Evolutionary conservation across 805 yeast genomes (phyloP), one percentile per base, ranked within the genome.

Genomic region (Candida sakaeoensis): DNA sequence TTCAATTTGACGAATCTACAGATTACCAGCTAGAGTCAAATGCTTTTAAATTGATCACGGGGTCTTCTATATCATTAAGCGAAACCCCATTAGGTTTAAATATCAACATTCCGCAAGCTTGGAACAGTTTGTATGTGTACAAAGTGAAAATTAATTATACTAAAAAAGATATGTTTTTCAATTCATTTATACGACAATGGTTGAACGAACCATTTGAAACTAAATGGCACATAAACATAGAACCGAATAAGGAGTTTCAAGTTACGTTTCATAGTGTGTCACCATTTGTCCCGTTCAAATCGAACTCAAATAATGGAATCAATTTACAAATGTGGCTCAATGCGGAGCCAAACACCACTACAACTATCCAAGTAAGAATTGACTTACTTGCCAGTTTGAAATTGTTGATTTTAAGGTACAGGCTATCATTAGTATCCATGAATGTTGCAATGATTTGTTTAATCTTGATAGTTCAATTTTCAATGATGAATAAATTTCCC

Each of bases 161-260:
- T 2, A 35, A 49, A 8, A 26, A 42, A 8, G 33, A 40, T 2
- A 9, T 26, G 6, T 38, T 40, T 6, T 84, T 82, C 51, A 59
- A 75, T 15, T 85, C 95, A 1, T 68, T 88, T 26, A 58, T 85
- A 3, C 71, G 88, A 41, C 96, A 89, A 57, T 74, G 75, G 63
- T 65, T 77, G 3, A 63, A 68, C 8, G 80, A 78, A 25, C 85
- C 85, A 1, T 72, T 65, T 49, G 96, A 90, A 55, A 73, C 87
- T 0, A 88, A 87, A 60, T 90, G 91, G 89, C 85, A 80, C 51
- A 60, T 83, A 7, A 72, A 80, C 40, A 43, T 80, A 1, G 55
- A 64, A 5, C 22, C 35, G 5, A 21, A 14, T 31, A 16, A 31
- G 14, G 12, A 17, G 5, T 10, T 17, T 17, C 16, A 28, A 33